phyloP scores from a whole-genome alignment of 164 flowering plant species.

The Hamamelis virginiana region DNA sequence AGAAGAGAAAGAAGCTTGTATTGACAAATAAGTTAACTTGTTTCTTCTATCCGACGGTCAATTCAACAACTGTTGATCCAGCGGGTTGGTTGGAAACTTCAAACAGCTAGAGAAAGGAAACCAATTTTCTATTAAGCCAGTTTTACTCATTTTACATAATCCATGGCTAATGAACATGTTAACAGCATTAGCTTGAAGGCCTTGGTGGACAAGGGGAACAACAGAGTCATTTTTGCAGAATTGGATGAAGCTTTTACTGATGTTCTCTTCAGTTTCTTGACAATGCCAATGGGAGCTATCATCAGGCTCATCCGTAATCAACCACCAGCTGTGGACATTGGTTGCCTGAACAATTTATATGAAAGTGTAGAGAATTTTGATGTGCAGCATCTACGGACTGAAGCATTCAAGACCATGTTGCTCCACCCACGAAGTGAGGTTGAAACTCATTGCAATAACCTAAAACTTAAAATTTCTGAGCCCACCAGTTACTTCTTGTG shows the following conservation, averaged over 20 bases:
- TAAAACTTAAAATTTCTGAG: constrained; percentile 3
- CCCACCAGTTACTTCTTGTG: not conserved
- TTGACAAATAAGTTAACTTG: too few species aligned
- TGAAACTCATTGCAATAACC: not conserved
- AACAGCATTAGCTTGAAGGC: constrained; percentile 9
- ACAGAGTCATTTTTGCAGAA: constrained; percentile 12
- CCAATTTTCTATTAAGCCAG: too few species aligned
- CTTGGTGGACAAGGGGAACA: constrained; percentile 16
- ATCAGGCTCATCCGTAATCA: constrained; percentile 5
- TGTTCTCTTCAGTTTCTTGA: constrained; percentile 23
- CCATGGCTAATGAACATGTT: not conserved
- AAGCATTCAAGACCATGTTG: constrained; percentile 19
- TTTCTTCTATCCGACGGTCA: too few species aligned
- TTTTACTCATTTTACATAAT: not conserved
- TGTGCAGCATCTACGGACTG: not conserved
- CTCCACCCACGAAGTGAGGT: constrained; percentile 5
- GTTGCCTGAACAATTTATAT: constrained; percentile 22
- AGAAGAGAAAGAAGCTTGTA: too few species aligned
- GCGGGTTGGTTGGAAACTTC: too few species aligned
- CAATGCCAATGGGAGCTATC: constrained; percentile 21
- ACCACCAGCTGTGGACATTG: not conserved
- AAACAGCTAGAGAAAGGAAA: too few species aligned
- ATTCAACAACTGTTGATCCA: too few species aligned
- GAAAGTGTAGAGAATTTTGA: constrained; percentile 17
- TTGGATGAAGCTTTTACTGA: constrained; percentile 16